Evolutionary conservation across 2,329 filamentous ascomycete species (phyloP).

Genomic region (Pseudocercospora macadamiae): DNA sequence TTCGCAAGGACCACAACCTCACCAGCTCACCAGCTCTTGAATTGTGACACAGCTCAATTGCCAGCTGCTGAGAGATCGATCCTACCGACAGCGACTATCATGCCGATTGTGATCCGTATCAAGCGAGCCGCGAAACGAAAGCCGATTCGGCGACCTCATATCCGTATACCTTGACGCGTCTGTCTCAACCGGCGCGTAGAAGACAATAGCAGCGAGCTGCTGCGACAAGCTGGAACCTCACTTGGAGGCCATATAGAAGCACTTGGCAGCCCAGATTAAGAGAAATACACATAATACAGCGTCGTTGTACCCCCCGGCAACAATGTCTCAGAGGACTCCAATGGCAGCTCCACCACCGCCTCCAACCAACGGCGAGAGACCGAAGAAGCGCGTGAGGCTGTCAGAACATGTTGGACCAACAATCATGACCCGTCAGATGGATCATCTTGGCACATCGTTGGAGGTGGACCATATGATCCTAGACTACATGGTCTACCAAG

Average conservation of each 20-base stretch:
- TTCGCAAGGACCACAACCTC: no score
- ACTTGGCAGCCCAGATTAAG: neutral
- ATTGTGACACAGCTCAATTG: no score
- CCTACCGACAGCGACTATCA: neutral
- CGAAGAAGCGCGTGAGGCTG: slow-evolving; percentile 18
- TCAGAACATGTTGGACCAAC: slow-evolving; percentile 12
- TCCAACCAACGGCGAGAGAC: neutral
- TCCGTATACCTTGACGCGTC: neutral
- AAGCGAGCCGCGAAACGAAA: slow-evolving; percentile 5
- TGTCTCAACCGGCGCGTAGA: neutral
- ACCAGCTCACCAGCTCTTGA: no score
- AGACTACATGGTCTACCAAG: slow-evolving; percentile 58
- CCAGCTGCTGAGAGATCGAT: no score
- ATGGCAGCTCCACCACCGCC: neutral
- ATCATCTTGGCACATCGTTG: slow-evolving; percentile 41
- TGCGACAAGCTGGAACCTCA: no score
- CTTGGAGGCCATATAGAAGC: no score
- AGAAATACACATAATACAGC: no score
- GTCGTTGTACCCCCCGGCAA: no score
- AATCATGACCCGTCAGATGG: slow-evolving; percentile 24
- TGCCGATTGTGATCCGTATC: neutral
- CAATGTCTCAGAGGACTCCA: neutral
- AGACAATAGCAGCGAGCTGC: no score
- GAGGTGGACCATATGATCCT: slow-evolving; percentile 60
- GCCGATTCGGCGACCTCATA: neutral